Evolutionary conservation across 1,139 yeast species (phyloP), one percentile per base, ranked within the genome.

Genomic region (Suhomyces panamericanus): DNA sequence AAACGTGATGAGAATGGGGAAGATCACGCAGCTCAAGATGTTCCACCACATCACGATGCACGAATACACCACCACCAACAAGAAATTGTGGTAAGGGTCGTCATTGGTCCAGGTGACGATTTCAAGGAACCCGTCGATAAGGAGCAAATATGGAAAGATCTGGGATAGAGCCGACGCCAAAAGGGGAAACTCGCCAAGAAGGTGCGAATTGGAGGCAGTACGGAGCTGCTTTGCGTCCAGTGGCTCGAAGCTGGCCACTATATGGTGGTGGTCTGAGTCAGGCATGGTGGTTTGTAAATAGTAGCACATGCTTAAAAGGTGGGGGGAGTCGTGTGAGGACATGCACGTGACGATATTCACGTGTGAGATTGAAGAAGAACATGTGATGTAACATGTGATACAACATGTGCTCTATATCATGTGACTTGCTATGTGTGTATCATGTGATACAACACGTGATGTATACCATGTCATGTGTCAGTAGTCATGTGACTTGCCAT

Each of bases 41-140:
- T 62, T 51, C 83, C 84, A 78, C 54, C 76, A 72, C 57, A 70
- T 55, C n/a, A 78, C 70, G 2, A 72, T 36, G 17, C 70, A 60
- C 22, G 75, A 65, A 51, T 73, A 75, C 0, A 57, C 46, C 4
- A 72, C 71, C 40, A 78, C 64, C 4, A 73, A 40, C n/a, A 78
- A 56, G 47, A 77, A 69, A 52, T 78, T 79, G 48, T 69, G 67
- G 52, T 75, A 77, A 6, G 73, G 77, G 45, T 78, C 78, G 2
- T 70, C 75, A 50, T 78, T 77, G 2, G 84, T 78, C 85, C 85
- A 80, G 1, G 83, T 78, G 15, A 77, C 51, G 8, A 76, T 58
- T 38, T 75, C 78, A 26, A 80, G 59, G 8, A 72, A 48, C 37
- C 68, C 63, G 56, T 80, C 83, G 37, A 72, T 59, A 35, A 78